Base-by-base conservation (phyloP, 768 basidiomycete species). In the Gloeostereum incarnatum region DNA sequence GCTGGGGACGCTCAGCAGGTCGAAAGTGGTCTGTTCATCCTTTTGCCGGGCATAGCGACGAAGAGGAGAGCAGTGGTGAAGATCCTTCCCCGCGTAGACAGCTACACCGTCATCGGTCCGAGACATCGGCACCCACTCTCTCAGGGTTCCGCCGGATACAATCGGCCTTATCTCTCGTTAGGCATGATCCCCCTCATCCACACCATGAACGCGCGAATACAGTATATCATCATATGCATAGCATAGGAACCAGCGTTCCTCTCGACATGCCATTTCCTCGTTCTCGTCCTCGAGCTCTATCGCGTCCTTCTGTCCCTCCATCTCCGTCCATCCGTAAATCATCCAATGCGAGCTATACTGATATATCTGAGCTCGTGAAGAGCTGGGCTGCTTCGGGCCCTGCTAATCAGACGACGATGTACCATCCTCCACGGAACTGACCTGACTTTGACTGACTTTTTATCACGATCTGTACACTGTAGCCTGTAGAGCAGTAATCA, bases 321-420 rank as follows among this genome's bases (percentile, higher is more conserved):
- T 62, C 69, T 4, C 73, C 76, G 1, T 65, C 68, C 6, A 60
- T 78, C 13, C 65, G 71, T 35, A 62, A 67, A 25, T 46, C 46
- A n/a, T 54, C 58, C 33, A 62, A 59, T 26, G 57, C 52, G 14
- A 81, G 76, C 43, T 73, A 80, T 48, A 61, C 75, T 8, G 73
- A 77, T 49, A 66, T 83, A 31, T 53, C 63, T n/a, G 63, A 68
- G 5, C 64, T 83, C 13, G 73, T 80, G 39, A 61, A 74, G 40
- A 64, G 74, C 36, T 85, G 75, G 75, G 56, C 70, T 1, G 53
- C 57, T 6, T 52, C 62, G 5, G 78, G 81, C 4, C 76, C 80
- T 6, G 78, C 77, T 25, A 77, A 76, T 46, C 61, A 70, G 53
- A 80, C 76, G 13, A 53, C 58, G 36, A 61, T 68, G 35, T 71